Conservation (phyloP, 257 asterid species). For the Solanum chiquidenum region DNA sequence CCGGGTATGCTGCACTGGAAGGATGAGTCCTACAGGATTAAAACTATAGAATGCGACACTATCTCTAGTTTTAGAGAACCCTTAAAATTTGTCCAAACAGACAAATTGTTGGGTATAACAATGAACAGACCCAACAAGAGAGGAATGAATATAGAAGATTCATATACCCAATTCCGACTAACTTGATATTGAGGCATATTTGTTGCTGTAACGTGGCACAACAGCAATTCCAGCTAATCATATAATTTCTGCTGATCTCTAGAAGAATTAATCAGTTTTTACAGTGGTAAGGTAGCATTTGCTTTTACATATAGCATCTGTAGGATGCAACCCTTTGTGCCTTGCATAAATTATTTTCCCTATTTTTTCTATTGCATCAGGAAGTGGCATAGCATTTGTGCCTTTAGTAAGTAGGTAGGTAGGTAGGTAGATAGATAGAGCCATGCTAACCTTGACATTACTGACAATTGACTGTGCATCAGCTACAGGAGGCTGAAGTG, state of each 20-base stretch:
- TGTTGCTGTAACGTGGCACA: not conserved
- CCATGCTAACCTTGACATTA: constrained; percentile 66
- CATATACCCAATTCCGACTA: not conserved
- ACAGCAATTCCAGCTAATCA: not conserved
- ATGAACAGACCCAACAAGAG: not conserved
- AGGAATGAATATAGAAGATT: not conserved
- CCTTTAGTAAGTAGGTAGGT: not conserved
- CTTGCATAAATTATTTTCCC: not conserved
- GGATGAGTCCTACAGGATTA: not conserved
- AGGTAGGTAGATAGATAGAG: not conserved
- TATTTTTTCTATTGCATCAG: not conserved
- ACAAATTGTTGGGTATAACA: not conserved
- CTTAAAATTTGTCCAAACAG: not conserved
- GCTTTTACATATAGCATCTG: not conserved
- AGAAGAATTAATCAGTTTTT: not conserved
- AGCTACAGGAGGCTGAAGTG: constrained; percentile 75
- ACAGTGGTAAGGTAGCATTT: not conserved
- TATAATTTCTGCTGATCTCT: not conserved
- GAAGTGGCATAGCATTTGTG: not conserved
- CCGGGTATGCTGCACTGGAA: not conserved
- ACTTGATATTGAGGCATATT: not conserved
- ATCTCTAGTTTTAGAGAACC: not conserved
- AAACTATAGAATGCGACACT: not conserved
- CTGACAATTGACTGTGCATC: constrained; percentile 98
- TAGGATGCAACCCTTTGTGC: not conserved